Base-by-base conservation (phyloP, 352 stramenopile species). In the Pythium plurisporium region DNA sequence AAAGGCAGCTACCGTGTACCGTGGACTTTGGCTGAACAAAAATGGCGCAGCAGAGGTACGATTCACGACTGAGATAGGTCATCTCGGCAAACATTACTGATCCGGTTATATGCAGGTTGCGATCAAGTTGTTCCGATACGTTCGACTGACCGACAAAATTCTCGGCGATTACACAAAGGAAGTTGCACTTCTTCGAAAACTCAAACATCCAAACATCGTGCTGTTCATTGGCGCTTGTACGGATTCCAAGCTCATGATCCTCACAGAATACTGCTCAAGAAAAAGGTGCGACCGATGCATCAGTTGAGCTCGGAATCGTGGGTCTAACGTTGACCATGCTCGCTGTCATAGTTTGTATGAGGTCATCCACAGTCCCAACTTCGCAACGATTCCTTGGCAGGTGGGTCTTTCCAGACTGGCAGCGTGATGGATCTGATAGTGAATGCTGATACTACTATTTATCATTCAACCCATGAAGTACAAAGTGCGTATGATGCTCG, bases 221-320 rank as follows among this genome's bases (percentile, higher is more conserved):
- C 70, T 95, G 70, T 95, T 95, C 74, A 95, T 95, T 61, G 86
- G 86, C 63, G 86, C 86, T 49, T 95, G 86, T 63, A 95, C 85
- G 49, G 82, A 93, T 47, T 85, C 86, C 19, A 94, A 91, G 66
- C 66, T 95, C 30, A 89, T 95, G 76, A 95, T 95, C 62, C 65
- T 95, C 41, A 95, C 82, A 12, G 86, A 95, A 62, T 95, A 93
- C 59, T 95, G 86, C 68, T 94, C 86, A 40, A 73, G 84, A 53
- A 93, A 93, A 69, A 94, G 84, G 84, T 94, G 68, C 22, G 14
- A 2, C 5, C 14, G 22, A 4, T 55, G 0, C 14, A 27, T 25
- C 17, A 31, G 70, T 10, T 34, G 11, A 33, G n/a, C n/a, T n/a
- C n/a, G 25, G 25, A 17, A 14, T 20, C 60, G 17, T 42, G 17